Base-by-base conservation (phyloP, 2,329 filamentous ascomycete species). In the Trichoderma brevicompactum region DNA sequence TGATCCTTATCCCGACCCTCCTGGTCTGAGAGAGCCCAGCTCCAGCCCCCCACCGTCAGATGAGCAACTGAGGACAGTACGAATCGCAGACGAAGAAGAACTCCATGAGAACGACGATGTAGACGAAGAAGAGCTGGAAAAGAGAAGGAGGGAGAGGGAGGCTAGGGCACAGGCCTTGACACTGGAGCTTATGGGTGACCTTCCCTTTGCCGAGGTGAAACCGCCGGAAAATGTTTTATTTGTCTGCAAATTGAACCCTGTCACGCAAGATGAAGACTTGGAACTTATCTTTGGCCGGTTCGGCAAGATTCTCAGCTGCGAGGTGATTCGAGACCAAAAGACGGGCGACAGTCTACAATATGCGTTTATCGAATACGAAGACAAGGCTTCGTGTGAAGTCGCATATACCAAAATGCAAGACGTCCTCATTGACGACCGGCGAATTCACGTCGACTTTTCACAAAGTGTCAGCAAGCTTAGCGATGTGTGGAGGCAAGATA, bases 371-470 rank as follows among this genome's bases (percentile, higher is more conserved):
- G 95, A 99, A 76, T 99, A 94, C 72, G 92, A 94, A 66, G 91
- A 96, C 64, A 95, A 97, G 79, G 87, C 90, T 70, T 91, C 94
- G 61, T 98, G 95, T 76, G 95, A 99, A 79, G 88, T 92, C 60
- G 95, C 95, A 2, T 99, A 97, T 74, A 95, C 96, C 81, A 99
- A 99, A 80, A 99, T 99, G 95, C 93, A 99, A 76, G 92, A 90
- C 2, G 94, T 98, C 1, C 81, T 99, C 64, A 98, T 99, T 69
- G 95, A 99, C 73, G 95, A 99, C 72, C 92, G 97, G 69, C 89
- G 95, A 48, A 99, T 99, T 69, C 95, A 99, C 74, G 95, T 99
- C 64, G 95, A 99, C 79, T 99, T 99, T 78, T 97, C 94, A 10
- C 95, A 99, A 80, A 97, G 92, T 75, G 95, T 94, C 67, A 86